Evolutionary conservation across 2,329 filamentous ascomycete species (phyloP).

Genomic region (Botryosphaeria dothidea): DNA sequence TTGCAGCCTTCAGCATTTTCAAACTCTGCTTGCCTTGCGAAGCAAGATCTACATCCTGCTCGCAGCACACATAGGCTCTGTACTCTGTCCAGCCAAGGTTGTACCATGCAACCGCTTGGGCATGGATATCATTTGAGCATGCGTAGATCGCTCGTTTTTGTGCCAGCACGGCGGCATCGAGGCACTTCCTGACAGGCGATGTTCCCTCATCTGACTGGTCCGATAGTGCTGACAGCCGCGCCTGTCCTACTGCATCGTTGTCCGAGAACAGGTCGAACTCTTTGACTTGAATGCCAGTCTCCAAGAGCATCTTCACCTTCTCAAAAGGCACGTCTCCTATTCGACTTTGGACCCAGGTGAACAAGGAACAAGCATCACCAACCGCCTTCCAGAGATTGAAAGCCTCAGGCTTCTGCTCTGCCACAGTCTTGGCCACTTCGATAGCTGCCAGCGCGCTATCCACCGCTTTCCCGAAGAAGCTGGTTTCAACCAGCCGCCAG

Average conservation of each 20-base stretch:
- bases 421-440: conserved; percentile 64
- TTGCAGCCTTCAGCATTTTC: conserved; percentile 72
- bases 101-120: conserved; percentile 94
- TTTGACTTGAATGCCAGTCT: conserved; percentile 52
- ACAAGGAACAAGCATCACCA: conserved; percentile 84
- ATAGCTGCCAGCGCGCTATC: conserved; percentile 71
- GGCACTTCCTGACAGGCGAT: conserved; percentile 52
- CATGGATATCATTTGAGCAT: conserved; percentile 73
- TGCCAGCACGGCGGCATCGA: conserved; percentile 76
- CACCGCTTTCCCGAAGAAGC: conserved; percentile 81
- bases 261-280: conserved; percentile 66
- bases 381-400: conserved; percentile 97
- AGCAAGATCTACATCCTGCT: conserved; percentile 37
- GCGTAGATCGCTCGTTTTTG: conserved; percentile 83
- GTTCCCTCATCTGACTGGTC: conserved; percentile 20
- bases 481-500: conserved; percentile 74
- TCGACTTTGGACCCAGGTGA: conserved; percentile 74
- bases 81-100: conserved; percentile 95
- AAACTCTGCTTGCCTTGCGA: conserved; percentile 52
- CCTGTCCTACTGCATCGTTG: conserved; percentile 63
- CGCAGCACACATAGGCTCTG: conserved; percentile 71
- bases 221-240: conserved; percentile 31
- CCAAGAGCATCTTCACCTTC: conserved; percentile 60
- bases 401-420: conserved; percentile 62
- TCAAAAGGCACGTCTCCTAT: conserved; percentile 62